Conservation (phyloP, 768 basidiomycete species). For the Tulasnella sp. region DNA sequence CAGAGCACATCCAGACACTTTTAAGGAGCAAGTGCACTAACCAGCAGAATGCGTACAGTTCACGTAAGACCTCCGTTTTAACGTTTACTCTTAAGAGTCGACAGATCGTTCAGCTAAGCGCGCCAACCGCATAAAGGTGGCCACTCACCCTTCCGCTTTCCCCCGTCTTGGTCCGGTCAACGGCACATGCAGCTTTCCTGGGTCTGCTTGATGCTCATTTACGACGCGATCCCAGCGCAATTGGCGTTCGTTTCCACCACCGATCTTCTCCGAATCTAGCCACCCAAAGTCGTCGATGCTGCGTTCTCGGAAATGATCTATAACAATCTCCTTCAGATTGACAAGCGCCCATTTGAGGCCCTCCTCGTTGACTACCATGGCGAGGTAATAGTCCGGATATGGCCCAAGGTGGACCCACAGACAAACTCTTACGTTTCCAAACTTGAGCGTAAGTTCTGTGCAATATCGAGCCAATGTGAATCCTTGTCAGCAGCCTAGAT, state of each 20-base stretch:
- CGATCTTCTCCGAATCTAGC: conserved; percentile 19
- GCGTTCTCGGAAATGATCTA: conserved; percentile 19
- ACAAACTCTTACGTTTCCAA: conserved; percentile 53
- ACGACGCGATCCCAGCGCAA: background rate
- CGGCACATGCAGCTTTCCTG: conserved; percentile 1
- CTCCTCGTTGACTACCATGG: conserved; percentile 68
- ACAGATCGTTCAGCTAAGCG: background rate
- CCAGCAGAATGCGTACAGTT: conserved; percentile 85
- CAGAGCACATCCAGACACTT: background rate
- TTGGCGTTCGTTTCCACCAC: conserved; percentile 8
- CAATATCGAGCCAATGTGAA: background rate
- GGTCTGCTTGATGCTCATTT: background rate
- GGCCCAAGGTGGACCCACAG: conserved; percentile 70
- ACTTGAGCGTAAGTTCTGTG: conserved; percentile 50
- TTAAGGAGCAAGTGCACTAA: conserved; percentile 26
- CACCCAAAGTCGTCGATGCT: conserved; percentile 20
- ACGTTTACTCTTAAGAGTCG: conserved; percentile 43
- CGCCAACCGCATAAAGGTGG: background rate
- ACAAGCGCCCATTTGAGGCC: conserved; percentile 77
- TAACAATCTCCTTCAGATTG: conserved; percentile 28
- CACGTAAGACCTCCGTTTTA: conserved; percentile 59
- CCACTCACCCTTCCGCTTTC: conserved; percentile 19
- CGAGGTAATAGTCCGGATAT: conserved; percentile 74
- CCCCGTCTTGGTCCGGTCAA: conserved; percentile 19
- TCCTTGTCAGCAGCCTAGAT: background rate